Evolutionary conservation across 768 basidiomycete species (phyloP).

Genomic region (Macrolepiota dolichaula): DNA sequence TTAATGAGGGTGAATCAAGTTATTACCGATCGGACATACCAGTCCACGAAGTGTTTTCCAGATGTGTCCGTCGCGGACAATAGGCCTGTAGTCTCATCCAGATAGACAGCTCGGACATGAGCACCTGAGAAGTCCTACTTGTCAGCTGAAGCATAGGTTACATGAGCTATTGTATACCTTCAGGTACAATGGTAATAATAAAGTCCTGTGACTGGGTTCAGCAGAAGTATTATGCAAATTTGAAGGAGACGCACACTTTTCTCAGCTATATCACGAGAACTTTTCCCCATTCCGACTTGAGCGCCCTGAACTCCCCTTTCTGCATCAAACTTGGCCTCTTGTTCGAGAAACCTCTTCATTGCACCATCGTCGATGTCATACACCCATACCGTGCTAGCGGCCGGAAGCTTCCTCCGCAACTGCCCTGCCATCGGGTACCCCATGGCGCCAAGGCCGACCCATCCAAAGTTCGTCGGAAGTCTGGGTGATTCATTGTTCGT

Average conservation of each 20-base stretch:
- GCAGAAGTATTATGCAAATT: not conserved
- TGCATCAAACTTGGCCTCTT: slow-evolving; percentile 11
- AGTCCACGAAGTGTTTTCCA: slow-evolving; percentile 40
- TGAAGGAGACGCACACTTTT: slow-evolving; percentile 26
- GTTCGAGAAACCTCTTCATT: slow-evolving; percentile 24
- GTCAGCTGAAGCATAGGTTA: not conserved
- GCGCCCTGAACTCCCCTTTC: slow-evolving; percentile 2
- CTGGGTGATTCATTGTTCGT: slow-evolving; percentile 12
- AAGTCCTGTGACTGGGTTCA: slow-evolving; percentile 25
- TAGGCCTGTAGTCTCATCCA: slow-evolving; percentile 28
- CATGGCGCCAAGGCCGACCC: slow-evolving; percentile 43
- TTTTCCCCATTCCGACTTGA: slow-evolving; percentile 19
- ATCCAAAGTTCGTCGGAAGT: slow-evolving; percentile 21
- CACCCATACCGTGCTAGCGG: slow-evolving; percentile 23
- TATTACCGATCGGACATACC: slow-evolving; percentile 20
- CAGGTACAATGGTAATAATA: slow-evolving; percentile 38
- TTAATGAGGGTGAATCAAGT: not conserved
- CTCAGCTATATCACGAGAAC: slow-evolving; percentile 32
- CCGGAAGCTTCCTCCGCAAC: slow-evolving; percentile 27
- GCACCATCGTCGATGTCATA: slow-evolving; percentile 31
- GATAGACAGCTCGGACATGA: slow-evolving; percentile 36
- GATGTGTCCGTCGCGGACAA: slow-evolving; percentile 29
- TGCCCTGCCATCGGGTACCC: slow-evolving; percentile 40
- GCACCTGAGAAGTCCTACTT: slow-evolving; percentile 21
- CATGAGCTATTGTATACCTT: slow-evolving; percentile 21